These are phyloP conservation scores for Fraxinus baroniana DNA, from an alignment of 305 asterid species.

Conservation along the genomic window DNA sequence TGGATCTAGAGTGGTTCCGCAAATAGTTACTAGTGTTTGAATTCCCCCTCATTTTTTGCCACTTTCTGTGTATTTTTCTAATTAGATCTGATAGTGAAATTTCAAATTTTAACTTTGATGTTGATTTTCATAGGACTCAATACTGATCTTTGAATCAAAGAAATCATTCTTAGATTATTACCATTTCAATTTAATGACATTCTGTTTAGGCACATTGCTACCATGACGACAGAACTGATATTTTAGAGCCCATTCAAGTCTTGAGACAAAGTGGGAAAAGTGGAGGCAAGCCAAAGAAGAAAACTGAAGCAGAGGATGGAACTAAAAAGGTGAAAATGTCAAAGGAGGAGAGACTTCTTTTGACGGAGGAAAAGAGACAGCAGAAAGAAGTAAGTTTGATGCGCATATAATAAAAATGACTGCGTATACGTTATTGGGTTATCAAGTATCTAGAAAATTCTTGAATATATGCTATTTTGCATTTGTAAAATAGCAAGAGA, in stretches of 20 bases:
- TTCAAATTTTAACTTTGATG: too few relatives aligned
- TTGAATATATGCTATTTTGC: conserved; percentile 22
- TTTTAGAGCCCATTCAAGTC: conserved; percentile 29
- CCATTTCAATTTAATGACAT: neutral
- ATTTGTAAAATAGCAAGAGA: conserved; percentile 62
- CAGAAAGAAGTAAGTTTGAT: conserved; percentile 64
- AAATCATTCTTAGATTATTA: too few relatives aligned
- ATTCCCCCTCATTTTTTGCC: too few relatives aligned
- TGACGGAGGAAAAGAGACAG: conserved; percentile 75
- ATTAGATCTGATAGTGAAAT: too few relatives aligned
- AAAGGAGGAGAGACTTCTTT: conserved; percentile 69
- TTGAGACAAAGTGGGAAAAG: conserved; percentile 30
- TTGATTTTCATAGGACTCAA: neutral
- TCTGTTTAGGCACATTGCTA: conserved; percentile 39
- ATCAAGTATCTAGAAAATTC: neutral
- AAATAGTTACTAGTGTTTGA: neutral
- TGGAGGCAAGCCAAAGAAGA: conserved; percentile 33
- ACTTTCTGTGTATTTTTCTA: too few relatives aligned
- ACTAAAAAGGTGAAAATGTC: conserved; percentile 39
- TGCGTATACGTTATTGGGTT: neutral
- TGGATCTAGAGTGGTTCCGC: neutral
- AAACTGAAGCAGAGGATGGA: conserved; percentile 37
- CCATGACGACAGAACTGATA: conserved; percentile 34
- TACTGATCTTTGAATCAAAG: neutral
- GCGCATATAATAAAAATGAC: neutral